phyloP scores from a whole-genome alignment of 1,139 yeast species.

The Hansenula sp. region DNA sequence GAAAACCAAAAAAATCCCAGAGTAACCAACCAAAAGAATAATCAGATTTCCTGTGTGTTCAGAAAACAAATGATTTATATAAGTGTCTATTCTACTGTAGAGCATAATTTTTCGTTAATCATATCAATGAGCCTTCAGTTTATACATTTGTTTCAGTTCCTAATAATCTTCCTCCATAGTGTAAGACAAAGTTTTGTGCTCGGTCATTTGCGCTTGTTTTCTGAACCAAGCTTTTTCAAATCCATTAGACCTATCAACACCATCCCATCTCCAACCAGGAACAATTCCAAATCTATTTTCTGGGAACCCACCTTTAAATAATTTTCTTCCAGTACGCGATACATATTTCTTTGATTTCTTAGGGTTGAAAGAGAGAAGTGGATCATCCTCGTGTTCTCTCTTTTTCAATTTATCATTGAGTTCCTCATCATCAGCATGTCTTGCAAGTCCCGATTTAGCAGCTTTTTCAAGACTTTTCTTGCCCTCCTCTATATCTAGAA shows the following conservation, averaged over 20 bases:
- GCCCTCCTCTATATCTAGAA: conserved; percentile 24
- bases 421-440: conserved; percentile 34
- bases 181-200: conserved; percentile 31
- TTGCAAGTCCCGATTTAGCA: conserved; percentile 27
- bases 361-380: conserved; percentile 48
- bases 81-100: no score
- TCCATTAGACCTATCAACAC: conserved; percentile 89
- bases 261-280: conserved; percentile 93
- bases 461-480: conserved; percentile 28
- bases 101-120: no score
- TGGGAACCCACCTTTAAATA: conserved; percentile 48
- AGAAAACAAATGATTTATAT: no score
- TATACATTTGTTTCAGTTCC: conserved; percentile 5
- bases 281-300: conserved; percentile 70
- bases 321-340: conserved; percentile 34
- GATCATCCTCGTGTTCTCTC: conserved; percentile 59
- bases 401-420: conserved; percentile 34
- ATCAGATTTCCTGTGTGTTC: conserved; percentile 1
- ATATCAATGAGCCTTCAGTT: no score
- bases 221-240: conserved; percentile 67
- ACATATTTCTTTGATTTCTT: conserved; percentile 10
- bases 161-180: conserved; percentile 36
- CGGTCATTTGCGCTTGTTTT: conserved; percentile 44
- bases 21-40: not conserved
- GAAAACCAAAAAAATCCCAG: not conserved